These are phyloP conservation scores for Globisporangium recalcitrans DNA, from an alignment of 352 stramenopile genomes.

Conservation along the genomic window DNA sequence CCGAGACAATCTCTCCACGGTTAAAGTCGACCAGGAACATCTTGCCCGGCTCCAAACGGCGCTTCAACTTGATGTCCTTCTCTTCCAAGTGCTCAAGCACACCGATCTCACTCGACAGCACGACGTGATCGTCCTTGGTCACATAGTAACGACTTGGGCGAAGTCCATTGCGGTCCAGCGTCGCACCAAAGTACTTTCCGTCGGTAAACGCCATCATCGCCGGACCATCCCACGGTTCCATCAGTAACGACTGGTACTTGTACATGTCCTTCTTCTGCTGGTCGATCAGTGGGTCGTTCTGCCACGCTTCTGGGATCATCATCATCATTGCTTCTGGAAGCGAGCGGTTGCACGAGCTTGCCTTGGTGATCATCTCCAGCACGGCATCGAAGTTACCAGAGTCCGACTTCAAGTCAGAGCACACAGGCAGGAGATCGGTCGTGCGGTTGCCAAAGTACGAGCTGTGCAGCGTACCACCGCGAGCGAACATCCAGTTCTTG, in stretches of 20 bases:
- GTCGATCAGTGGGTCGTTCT: constrained; percentile 91
- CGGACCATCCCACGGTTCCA: constrained; percentile 98
- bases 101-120: constrained; percentile 94
- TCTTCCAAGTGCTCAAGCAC: constrained; percentile 90
- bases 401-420: constrained; percentile 94
- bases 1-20: constrained; percentile 90
- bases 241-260: constrained; percentile 96
- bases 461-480: constrained; percentile 88
- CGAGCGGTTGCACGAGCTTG: constrained; percentile 80
- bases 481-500: constrained; percentile 97
- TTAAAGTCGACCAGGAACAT: constrained; percentile 98
- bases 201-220: constrained; percentile 98
- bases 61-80: constrained; percentile 91
- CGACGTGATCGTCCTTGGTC: constrained; percentile 94
- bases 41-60: constrained; percentile 94
- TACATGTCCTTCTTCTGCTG: constrained; percentile 95
- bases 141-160: constrained; percentile 95
- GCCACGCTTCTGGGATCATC: constrained; percentile 97
- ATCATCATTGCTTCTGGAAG: constrained; percentile 97
- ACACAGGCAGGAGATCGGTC: constrained; percentile 88
- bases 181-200: constrained; percentile 92
- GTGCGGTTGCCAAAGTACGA: constrained; percentile 92
- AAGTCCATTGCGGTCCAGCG: constrained; percentile 95
- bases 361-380: constrained; percentile 93
- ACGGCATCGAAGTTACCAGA: constrained; percentile 96